Evolutionary conservation across 805 yeast species (phyloP).

Genomic region (Candida railenensis): DNA sequence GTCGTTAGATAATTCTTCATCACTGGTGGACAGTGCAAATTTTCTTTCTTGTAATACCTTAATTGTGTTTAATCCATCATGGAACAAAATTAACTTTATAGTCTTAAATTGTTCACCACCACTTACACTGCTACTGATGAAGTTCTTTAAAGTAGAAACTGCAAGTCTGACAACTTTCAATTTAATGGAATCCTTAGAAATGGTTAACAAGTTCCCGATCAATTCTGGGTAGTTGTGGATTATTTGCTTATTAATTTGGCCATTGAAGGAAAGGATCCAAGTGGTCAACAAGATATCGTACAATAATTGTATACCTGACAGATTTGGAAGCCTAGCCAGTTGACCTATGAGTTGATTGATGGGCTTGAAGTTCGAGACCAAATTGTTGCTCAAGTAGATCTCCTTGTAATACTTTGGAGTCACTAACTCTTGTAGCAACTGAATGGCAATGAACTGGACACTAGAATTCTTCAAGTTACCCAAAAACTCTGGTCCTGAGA

Average conservation of each 20-base stretch:
- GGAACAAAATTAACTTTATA: constrained; percentile 69
- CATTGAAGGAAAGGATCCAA: constrained; percentile 84
- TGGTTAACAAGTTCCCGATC: constrained; percentile 50
- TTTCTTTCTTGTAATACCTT: constrained; percentile 78
- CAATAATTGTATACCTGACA: constrained; percentile 71
- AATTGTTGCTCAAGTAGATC: constrained; percentile 40
- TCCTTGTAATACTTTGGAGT: constrained; percentile 52
- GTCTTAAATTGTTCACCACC: constrained; percentile 41
- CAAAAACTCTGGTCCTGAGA: constrained; percentile 28
- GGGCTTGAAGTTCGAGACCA: constrained; percentile 32
- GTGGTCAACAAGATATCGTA: constrained; percentile 74
- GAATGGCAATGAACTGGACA: constrained; percentile 57
- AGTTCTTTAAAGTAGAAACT: constrained; percentile 69
- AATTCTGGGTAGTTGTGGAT: constrained; percentile 53
- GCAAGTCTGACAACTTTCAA: constrained; percentile 87
- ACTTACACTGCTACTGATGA: constrained; percentile 38
- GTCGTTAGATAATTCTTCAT: constrained; percentile 82
- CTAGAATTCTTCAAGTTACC: constrained; percentile 38
- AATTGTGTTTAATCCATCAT: constrained; percentile 69
- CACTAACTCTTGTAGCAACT: constrained; percentile 61
- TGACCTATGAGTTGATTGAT: constrained; percentile 27
- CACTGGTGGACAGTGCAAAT: constrained; percentile 67
- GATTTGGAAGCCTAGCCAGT: constrained; percentile 35
- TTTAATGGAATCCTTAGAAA: constrained; percentile 81
- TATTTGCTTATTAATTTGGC: constrained; percentile 45